phyloP scores from a whole-genome alignment of 768 basidiomycete species.

The Calocybe indica region DNA sequence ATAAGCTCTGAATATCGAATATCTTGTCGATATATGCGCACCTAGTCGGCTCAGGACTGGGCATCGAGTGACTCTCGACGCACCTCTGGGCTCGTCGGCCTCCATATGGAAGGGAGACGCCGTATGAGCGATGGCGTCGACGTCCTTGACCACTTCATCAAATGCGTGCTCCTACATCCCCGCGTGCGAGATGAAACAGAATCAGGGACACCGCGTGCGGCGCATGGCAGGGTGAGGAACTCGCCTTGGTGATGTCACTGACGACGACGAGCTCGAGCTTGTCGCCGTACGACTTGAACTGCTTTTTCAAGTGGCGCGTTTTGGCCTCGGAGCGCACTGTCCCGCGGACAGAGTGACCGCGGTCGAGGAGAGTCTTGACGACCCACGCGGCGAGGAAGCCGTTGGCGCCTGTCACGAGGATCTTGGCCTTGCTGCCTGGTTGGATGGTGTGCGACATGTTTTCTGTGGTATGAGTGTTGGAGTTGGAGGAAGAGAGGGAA shows the following conservation, averaged over 20 bases:
- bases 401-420: constrained; percentile 55
- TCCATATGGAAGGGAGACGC: constrained; percentile 56
- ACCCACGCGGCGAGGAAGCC: constrained; percentile 60
- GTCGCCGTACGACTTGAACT: constrained; percentile 48
- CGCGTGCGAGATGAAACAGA: not conserved
- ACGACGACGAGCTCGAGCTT: constrained; percentile 64
- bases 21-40: no score
- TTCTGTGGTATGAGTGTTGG: no score
- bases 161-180: constrained; percentile 56
- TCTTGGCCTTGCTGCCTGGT: constrained; percentile 15
- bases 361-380: constrained; percentile 47
- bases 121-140: constrained; percentile 66
- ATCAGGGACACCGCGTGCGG: no score
- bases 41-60: not conserved
- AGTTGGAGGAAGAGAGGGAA: no score
- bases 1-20: constrained; percentile 40
- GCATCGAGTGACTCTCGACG: not conserved
- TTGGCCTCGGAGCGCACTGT: constrained; percentile 63
- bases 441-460: constrained; percentile 17
- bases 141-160: constrained; percentile 71
- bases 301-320: constrained; percentile 45
- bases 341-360: constrained; percentile 59
- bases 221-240: not conserved
- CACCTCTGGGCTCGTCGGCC: constrained; percentile 36
- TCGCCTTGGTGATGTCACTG: constrained; percentile 49